Base-by-base conservation (phyloP, 2,329 filamentous ascomycete genomes). In the Scedosporium dehoogii region DNA sequence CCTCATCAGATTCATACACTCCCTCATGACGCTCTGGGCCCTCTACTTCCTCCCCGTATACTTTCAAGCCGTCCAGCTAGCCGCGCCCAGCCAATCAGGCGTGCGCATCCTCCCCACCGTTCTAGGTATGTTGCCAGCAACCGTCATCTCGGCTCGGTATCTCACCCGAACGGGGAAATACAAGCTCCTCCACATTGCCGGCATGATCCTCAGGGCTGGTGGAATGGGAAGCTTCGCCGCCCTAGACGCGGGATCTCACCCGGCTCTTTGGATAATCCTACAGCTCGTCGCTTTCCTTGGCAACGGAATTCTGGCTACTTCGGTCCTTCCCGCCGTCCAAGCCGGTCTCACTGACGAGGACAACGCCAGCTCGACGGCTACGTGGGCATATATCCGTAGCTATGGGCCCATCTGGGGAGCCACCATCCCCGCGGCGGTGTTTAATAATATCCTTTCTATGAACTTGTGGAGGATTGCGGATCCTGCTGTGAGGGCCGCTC, bases 361-460 rank as follows among this genome's bases (percentile, higher is more conserved):
- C 59, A 68, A 69, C 0, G 73, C 75, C 1, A 61, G 71, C 1
- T 73, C 75, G 0, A 76, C 75, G 3, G 73, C 70, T 1, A 74
- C 76, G 48, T 80, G 74, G 71, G 68, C 71, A 0, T 83, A 82
- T 63, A 67, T 79, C 62, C 74, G 79, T 41, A 75, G 69, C 62
- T 76, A 82, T 33, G 81, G 80, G 2, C 67, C 71, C n/a, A 74
- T 78, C 3, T 77, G 80, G 69, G 80, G 78, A 9, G 73, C 78
- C 1, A 70, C 77, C 0, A 74, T 83, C 25, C 73, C 76, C 0
- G 72, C 72, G 1, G 70, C 74, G 3, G 70, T 79, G 25, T 81
- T 77, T 66, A 67, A 67, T 62, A 70, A 65, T 62, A 65, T 65
- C 2, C 64, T 64, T 51, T 64, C 62, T 1, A 27, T 62, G 21